Base-by-base conservation (phyloP, 2,329 filamentous ascomycete species). In the Colletotrichum limetticola region DNA sequence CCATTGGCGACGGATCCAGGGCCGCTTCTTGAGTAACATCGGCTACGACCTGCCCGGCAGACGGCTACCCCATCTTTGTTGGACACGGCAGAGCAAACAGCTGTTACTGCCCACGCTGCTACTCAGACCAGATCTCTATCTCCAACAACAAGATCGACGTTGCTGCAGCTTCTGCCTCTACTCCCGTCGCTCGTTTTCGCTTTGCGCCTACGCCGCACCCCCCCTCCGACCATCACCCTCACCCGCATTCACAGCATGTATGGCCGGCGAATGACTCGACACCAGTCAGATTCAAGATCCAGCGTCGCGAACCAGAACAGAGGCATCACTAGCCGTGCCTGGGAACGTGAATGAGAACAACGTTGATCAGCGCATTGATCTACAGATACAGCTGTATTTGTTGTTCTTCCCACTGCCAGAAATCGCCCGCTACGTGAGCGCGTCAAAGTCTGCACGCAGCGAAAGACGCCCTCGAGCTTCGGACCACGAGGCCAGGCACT, bases 211-310 rank as follows among this genome's bases (percentile, higher is more conserved):
- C 66, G 65, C 42, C 59, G 69, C 59, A 55, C 59, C 12, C 26
- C 24, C 53, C 32, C 26, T 32, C 32, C 60, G 37, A 32, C 16
- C 30, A 53, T 22, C 53, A 26, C 28, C n/a, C 46, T 65, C 70
- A 37, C 66, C 32, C 56, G 66, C 55, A 56, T 66, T 70, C 66
- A 70, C 70, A 72, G 66, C 61, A 72, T 70, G 70, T 66, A 65
- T 72, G 70, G 60, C 22, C 66, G 26, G 66, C 66, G 60, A 70
- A 70, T 65, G 60, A 66, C 70, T 72, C 70, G 70, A 60, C 70
- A 72, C 66, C 70, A 72, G 66, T 70, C 70, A 72, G 60, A 72
- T 60, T 70, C 66, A 70, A 70, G 58, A 67, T 59, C 66, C 30
- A 58, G 59, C 66, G 68, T 52, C 32, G 59, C 55, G 68, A 56